Percentiles rank a stretch among this genome's conserved stretches.
These are phyloP conservation scores for Aspergillus latus DNA, from an alignment of 2,329 filamentous ascomycete species.

Conservation along the genomic window DNA sequence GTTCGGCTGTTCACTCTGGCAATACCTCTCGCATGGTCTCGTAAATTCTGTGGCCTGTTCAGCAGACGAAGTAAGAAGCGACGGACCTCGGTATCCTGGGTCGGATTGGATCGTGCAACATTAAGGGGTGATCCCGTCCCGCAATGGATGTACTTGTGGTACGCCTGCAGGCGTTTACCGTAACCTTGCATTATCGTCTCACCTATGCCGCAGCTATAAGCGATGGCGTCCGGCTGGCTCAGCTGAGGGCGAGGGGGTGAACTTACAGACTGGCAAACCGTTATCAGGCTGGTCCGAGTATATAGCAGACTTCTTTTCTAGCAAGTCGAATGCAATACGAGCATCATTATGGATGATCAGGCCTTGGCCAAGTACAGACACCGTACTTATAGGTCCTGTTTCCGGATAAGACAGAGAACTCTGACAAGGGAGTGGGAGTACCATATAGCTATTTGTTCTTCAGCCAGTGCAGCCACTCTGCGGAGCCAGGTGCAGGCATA, in stretches of 20 bases:
- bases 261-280: constrained; percentile 42
- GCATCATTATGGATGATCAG: constrained; percentile 40
- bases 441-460: constrained; percentile 46
- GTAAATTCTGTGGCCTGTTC: constrained; percentile 39
- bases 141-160: constrained; percentile 49
- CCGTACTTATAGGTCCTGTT: constrained; percentile 39
- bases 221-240: neutral
- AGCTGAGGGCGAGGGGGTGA: neutral
- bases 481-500: constrained; percentile 42
- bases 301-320: constrained; percentile 34
- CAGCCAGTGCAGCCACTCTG: constrained; percentile 47
- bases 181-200: constrained; percentile 38
- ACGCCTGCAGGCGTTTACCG: constrained; percentile 38
- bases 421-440: neutral
- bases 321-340: constrained; percentile 33
- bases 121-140: constrained; percentile 47
- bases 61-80: constrained; percentile 48
- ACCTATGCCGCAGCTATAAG: constrained; percentile 42
- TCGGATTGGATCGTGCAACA: constrained; percentile 40
- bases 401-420: neutral
- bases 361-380: constrained; percentile 39
- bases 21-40: constrained; percentile 32
- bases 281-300: constrained; percentile 34
- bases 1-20: neutral
- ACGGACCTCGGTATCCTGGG: constrained; percentile 48